phyloP scores from a whole-genome alignment of 2,329 filamentous ascomycete genomes.

The Falciphora oryzae region DNA sequence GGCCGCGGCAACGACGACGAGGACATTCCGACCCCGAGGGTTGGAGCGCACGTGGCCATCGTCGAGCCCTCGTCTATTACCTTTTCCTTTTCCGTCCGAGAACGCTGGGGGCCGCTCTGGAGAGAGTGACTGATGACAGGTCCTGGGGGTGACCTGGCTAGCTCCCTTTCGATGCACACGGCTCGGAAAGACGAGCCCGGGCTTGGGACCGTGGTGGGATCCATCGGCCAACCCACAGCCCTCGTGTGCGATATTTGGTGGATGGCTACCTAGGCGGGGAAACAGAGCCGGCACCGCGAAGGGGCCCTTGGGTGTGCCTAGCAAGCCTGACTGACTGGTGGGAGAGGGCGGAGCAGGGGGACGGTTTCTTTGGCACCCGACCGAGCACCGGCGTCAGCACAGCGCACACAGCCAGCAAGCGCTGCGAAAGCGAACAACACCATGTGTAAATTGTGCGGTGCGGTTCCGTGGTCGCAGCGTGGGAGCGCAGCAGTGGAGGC shows the following conservation, averaged over 20 bases:
- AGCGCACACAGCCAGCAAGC: neutral
- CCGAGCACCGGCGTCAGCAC: neutral
- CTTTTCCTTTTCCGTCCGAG: neutral
- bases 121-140: neutral
- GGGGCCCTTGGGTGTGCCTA: neutral
- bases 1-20: neutral
- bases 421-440: too few relatives aligned
- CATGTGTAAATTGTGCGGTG: too few relatives aligned
- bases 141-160: slow-evolving; percentile 6
- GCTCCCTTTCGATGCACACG: neutral
- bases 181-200: neutral
- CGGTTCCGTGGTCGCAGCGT: too few relatives aligned
- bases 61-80: neutral
- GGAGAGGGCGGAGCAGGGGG: too few relatives aligned
- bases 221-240: slow-evolving; percentile 4
- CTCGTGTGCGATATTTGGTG: neutral
- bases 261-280: neutral
- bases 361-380: too few relatives aligned
- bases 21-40: neutral
- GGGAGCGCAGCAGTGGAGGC: too few relatives aligned
- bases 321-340: neutral
- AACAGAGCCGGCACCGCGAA: neutral
- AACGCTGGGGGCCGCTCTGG: neutral
- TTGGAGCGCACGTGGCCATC: neutral
- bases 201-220: slow-evolving; percentile 1